Evolutionary conservation across 1,139 yeast species (phyloP).

Genomic region (Taphrina sp.): DNA sequence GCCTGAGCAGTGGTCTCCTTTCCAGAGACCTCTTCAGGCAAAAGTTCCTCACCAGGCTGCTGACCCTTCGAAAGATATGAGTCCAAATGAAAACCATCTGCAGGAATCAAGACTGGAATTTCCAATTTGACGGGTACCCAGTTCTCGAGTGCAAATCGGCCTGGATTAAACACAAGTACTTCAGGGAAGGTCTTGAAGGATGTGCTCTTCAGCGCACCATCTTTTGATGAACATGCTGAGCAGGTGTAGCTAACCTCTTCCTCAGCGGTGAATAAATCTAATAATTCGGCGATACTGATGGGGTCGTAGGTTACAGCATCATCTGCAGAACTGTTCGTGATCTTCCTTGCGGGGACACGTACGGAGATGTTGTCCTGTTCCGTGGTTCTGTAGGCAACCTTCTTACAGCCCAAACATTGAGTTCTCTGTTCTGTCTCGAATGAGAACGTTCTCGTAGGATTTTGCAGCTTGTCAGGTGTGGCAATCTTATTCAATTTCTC

Average conservation of each 20-base stretch:
- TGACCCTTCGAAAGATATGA: constrained; percentile 46
- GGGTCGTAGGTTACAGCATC: constrained; percentile 47
- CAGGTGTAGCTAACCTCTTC: constrained; percentile 72
- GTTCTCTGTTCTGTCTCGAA: constrained; percentile 66
- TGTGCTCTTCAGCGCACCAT: constrained; percentile 37
- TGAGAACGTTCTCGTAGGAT: constrained; percentile 60
- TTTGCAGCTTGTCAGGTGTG: constrained; percentile 36
- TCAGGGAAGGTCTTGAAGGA: constrained; percentile 64
- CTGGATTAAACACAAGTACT: constrained; percentile 67
- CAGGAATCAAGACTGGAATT: constrained; percentile 66
- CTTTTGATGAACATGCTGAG: constrained; percentile 52
- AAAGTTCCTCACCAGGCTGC: constrained; percentile 50
- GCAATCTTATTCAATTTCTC: constrained; percentile 47
- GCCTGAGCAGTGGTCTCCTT: constrained; percentile 50
- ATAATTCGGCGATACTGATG: constrained; percentile 55
- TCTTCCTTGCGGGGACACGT: constrained; percentile 52
- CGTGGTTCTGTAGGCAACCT: constrained; percentile 59
- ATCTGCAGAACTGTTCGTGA: constrained; percentile 47
- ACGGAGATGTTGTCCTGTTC: constrained; percentile 68
- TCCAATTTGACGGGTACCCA: constrained; percentile 88
- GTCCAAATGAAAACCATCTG: constrained; percentile 47
- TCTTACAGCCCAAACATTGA: constrained; percentile 60
- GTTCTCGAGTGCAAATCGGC: constrained; percentile 76
- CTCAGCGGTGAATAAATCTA: constrained; percentile 50
- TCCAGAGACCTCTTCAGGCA: constrained; percentile 45